Conservation (phyloP, 2,329 filamentous ascomycete species). For the Arthrobotrys iridis region DNA sequence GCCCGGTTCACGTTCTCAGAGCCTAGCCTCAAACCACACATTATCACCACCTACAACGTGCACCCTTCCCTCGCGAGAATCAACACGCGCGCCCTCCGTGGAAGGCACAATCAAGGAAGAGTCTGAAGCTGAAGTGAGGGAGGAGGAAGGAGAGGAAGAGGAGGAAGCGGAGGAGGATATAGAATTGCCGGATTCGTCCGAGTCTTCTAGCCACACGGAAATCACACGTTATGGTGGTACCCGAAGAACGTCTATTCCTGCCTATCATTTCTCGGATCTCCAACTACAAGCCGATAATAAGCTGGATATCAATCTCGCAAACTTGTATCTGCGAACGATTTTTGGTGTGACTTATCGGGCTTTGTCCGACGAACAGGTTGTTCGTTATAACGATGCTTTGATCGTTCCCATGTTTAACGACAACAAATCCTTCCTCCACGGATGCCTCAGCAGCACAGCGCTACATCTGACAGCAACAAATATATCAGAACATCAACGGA, state of each 20-base stretch:
- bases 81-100: slow-evolving; percentile 29
- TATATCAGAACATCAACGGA: slow-evolving; percentile 36
- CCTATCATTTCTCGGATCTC: slow-evolving; percentile 23
- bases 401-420: slow-evolving; percentile 52
- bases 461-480: slow-evolving; percentile 48
- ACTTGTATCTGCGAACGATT: slow-evolving; percentile 42
- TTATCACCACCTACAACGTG: slow-evolving; percentile 43
- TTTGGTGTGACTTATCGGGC: slow-evolving; percentile 53
- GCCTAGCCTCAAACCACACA: not conserved
- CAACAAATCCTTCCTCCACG: slow-evolving; percentile 49
- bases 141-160: slow-evolving; percentile 7
- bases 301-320: slow-evolving; percentile 46
- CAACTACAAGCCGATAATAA: slow-evolving; percentile 46
- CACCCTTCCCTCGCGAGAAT: slow-evolving; percentile 28
- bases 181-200: slow-evolving; percentile 20
- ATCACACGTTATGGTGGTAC: slow-evolving; percentile 21
- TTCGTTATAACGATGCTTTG: slow-evolving; percentile 48
- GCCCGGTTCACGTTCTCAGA: slow-evolving; percentile 3
- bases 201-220: slow-evolving; percentile 12
- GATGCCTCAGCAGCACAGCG: slow-evolving; percentile 49
- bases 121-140: slow-evolving; percentile 3
- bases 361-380: slow-evolving; percentile 47
- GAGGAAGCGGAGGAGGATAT: slow-evolving; percentile 23
- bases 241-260: not conserved
- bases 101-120: slow-evolving; percentile 24